Evolutionary conservation across 495 filamentous ascomycete genomes (phyloP).

Genomic region (Tirmania nivea): DNA sequence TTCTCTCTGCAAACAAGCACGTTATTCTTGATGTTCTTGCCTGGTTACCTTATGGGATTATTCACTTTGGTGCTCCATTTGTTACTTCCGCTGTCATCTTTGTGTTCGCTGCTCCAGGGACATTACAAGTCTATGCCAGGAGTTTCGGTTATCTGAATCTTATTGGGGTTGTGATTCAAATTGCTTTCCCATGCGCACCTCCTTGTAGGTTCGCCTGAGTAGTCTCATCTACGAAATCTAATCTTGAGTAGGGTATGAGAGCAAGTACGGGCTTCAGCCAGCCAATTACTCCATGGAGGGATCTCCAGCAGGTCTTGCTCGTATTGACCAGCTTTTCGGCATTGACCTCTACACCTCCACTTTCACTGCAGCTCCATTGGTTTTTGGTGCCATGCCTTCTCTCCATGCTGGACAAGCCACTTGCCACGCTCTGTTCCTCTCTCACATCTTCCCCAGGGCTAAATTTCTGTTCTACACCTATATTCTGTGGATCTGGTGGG

Average conservation of each 20-base stretch:
- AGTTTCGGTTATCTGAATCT: constrained; percentile 86
- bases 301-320: constrained; percentile 64
- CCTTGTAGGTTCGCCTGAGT: constrained; percentile 32
- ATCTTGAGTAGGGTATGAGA: constrained; percentile 44
- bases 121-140: constrained; percentile 58
- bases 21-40: constrained; percentile 64
- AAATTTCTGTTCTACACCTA: constrained; percentile 58
- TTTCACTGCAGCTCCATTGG: constrained; percentile 71
- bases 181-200: constrained; percentile 77
- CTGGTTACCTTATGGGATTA: constrained; percentile 81
- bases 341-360: constrained; percentile 77
- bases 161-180: constrained; percentile 60
- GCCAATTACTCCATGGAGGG: constrained; percentile 81
- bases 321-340: constrained; percentile 74
- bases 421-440: constrained; percentile 79
- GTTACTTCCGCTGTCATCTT: constrained; percentile 59
- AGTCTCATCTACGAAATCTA: background rate
- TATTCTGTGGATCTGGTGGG: constrained; percentile 86
- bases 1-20: constrained; percentile 70
- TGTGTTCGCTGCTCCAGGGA: constrained; percentile 69
- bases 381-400: constrained; percentile 87
- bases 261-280: constrained; percentile 63
- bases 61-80: constrained; percentile 65
- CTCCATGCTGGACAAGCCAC: constrained; percentile 72
- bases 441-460: constrained; percentile 62